Base-by-base conservation (phyloP, 768 basidiomycete species). In the Calocybe indica region DNA sequence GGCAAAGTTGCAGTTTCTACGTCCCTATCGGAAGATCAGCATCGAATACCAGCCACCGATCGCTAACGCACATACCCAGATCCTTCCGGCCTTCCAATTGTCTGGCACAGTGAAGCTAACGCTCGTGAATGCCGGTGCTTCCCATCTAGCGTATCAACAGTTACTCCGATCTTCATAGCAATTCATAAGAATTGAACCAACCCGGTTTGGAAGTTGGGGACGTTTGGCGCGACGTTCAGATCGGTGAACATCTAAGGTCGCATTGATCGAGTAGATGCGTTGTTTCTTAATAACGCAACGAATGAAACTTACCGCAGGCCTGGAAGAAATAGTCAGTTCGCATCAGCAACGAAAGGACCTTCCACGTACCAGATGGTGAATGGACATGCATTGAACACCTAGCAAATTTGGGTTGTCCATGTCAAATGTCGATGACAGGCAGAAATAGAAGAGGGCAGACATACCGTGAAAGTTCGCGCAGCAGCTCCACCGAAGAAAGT, bases 1-100 rank as follows among this genome's bases (percentile, higher is more conserved):
- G 49, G 59, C 66, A 58, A 85, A 85, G 60, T 83, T 65, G 52
- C 84, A 85, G 55, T 82, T 62, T 14, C 76, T 74, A 30, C 82
- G 72, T 41, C 65, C 83, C 85, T 83, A 71, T 47, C 11, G 15
- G 7, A 37, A 31, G 11, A 44, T 15, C 3, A 37, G 4, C 8
- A 31, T 39, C 3, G 11, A 3, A 12, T 1, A 10, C 15, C 6
- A 34, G 7, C n/a, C 6, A 5, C 36, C 7, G 10, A 28, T 22
- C 29, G 14, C 31, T 32, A 15, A 12, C 14, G 7, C n/a, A 51
- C 59, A 7, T 50, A 71, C 73, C 74, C 73, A 74, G 45, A 75
- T 55, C 43, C 61, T 45, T 9, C 61, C 61, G 31, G 61, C 54
- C 37, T 64, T 71, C 80, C 80, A 81, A 52, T 72, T 65, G 50